Evolutionary conservation across 371 early-diverging fungal genomes (phyloP), one percentile per base, ranked within the genome.

Genomic region (Fennellomyces sp.): DNA sequence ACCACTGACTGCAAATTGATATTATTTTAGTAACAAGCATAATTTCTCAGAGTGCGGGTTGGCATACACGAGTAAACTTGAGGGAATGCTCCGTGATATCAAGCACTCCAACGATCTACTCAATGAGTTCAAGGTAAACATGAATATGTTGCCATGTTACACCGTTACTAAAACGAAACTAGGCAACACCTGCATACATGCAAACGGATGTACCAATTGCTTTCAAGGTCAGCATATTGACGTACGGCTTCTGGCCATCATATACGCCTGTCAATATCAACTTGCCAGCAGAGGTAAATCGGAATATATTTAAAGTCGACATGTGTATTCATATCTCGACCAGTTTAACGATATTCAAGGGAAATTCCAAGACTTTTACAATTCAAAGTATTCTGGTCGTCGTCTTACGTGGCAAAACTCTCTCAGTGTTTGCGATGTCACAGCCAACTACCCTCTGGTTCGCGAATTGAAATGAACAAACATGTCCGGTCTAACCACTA

Each of bases 41-140:
- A 45, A 31, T 47, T 54, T 38, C 52, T 51, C 70, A 80, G 97
- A 96, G 68, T 93, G 94, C 63, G 97, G 97, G 3, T 74, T 84
- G 23, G 92, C 86, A 4, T 96, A 91, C 64, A 97, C 97, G 2
- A 89, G 89, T 49, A 90, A 91, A 47, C 72, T 97, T 31, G 97
- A 97, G 62, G 94, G 92, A n/a, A 97, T 96, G 97, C 88, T 97
- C 61, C 88, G 88, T 39, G 97, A 97, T 65, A 91, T 96, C 70
- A 87, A 89, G 27, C 58, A 87, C 7, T 95, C 96, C 0, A 66
- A 65, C 29, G 95, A 96, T 13, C 58, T 92, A 33, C 80, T 85
- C 74, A 54, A 61, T 17, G 82, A 81, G 21, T 89, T 91, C 61
- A 81, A 78, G 33, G 85, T 93, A 68, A 56, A 60, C 35, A 31